Conservation (phyloP, 495 filamentous ascomycete genomes). For the Cetradonia linearis region DNA sequence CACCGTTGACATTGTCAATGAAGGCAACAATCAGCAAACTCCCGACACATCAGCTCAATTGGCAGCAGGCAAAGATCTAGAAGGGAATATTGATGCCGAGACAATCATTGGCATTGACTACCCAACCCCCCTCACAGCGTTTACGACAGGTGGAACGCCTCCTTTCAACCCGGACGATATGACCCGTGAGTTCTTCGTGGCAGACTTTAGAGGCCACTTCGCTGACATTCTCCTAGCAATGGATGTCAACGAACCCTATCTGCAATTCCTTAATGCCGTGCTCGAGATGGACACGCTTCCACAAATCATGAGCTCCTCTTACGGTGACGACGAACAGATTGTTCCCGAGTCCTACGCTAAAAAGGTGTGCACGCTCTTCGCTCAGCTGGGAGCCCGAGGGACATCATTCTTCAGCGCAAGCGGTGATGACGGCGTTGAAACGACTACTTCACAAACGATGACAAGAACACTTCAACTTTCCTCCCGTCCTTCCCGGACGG, state of each 20-base stretch:
- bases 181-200: conserved; percentile 9
- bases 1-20: conserved; percentile 33
- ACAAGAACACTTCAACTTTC: conserved; percentile 55
- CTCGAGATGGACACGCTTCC: conserved; percentile 49
- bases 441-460: conserved; percentile 50
- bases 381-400: conserved; percentile 64
- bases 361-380: conserved; percentile 58
- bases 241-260: conserved; percentile 67
- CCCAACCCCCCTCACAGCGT: conserved; percentile 53
- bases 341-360: conserved; percentile 57
- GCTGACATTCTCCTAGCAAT: conserved; percentile 36
- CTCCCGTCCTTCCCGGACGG: conserved; percentile 58
- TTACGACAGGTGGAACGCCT: conserved; percentile 54
- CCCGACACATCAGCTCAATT: conserved; percentile 28
- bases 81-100: conserved; percentile 40
- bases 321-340: conserved; percentile 73
- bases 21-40: conserved; percentile 32
- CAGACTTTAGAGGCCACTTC: too few species aligned
- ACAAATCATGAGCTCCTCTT: conserved; percentile 66
- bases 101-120: conserved; percentile 43
- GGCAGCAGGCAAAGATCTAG: conserved; percentile 26
- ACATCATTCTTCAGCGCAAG: conserved; percentile 62
- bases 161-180: conserved; percentile 51
- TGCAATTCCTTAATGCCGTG: conserved; percentile 57
- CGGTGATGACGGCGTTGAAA: conserved; percentile 62